A percentile compares a stretch with the other conserved stretches of the same genome.
These are phyloP conservation scores for Carnegiea gigantea DNA, from an alignment of 179 eudicot species.

Conservation along the genomic window DNA sequence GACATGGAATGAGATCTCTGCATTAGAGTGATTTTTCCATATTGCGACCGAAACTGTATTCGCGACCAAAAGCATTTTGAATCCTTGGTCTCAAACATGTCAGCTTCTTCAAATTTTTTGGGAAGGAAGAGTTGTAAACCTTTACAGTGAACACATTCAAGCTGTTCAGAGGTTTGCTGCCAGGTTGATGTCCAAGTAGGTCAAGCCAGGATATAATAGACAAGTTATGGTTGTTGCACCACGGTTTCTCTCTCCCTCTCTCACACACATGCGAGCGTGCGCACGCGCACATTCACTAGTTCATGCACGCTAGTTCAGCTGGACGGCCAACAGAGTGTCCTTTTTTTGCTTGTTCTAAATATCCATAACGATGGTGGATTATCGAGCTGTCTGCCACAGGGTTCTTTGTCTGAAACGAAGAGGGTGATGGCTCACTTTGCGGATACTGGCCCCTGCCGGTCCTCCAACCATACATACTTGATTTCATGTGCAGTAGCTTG, in stretches of 20 bases:
- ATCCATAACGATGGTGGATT: too few relatives aligned
- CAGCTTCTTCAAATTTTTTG: neutral
- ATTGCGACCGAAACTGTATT: too few relatives aligned
- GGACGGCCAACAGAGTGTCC: too few relatives aligned
- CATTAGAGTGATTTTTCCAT: too few relatives aligned
- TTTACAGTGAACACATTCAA: slow-evolving; percentile 40
- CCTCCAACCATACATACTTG: neutral
- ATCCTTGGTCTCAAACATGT: neutral
- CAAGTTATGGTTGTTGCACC: neutral
- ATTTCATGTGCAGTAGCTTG: too few relatives aligned
- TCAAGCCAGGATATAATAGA: slow-evolving; percentile 25
- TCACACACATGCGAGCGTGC: neutral
- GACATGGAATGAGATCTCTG: too few relatives aligned
- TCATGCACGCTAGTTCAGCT: too few relatives aligned
- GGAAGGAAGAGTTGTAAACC: slow-evolving; percentile 23
- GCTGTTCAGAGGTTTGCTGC: slow-evolving; percentile 59
- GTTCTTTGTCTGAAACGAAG: neutral
- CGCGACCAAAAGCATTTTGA: too few relatives aligned
- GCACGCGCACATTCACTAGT: too few relatives aligned
- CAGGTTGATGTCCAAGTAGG: slow-evolving; percentile 40
- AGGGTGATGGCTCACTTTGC: neutral
- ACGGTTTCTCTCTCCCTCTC: slow-evolving; percentile 5
- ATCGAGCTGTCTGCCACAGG: too few relatives aligned
- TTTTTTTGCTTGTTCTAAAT: neutral
- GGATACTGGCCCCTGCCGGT: neutral